Base-by-base conservation (phyloP, 2,329 filamentous ascomycete species). In the Akanthomyces lecanii region DNA sequence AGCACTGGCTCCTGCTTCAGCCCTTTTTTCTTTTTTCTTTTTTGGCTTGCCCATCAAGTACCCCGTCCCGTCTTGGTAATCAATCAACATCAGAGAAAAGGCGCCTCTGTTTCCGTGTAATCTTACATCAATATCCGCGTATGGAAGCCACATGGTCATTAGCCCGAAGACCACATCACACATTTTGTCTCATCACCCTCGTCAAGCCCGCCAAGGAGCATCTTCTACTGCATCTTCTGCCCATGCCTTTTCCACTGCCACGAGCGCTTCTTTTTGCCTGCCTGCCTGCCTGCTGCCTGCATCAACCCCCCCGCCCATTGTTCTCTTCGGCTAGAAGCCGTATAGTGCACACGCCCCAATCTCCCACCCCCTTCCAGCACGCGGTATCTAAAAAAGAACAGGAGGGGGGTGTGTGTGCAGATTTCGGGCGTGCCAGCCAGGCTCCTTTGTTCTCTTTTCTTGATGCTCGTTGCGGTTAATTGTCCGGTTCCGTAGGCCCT, bases 321-420 rank as follows among this genome's bases (percentile, higher is more conserved):
- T 57, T 57, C 54, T 44, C 42, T 47, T 57, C 54, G 54, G 54
- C 54, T 57, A 16, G 25, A 47, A 47, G 40, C 54, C 54, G 54
- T 57, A 47, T 33, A 57, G 54, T 45, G 40, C 54, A 57, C n/a
- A 55, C 53, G 30, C 36, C 52, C 53, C 21, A 38, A 5, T 7
- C 48, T 18, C 36, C 25, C 33, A 38, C 33, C 12, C 10, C 33
- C 33, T 30, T 30, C 33, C 33, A 12, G 8, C 33, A 12, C 33
- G 33, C 33, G 33, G 33, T 38, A 38, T 38, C 33, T 10, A 38
- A 30, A 30, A 30, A 30, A 30, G 28, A 30, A 30, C 28, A 30
- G 6, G 28, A 30, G 28, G 28, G 28, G 28, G 28, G 33, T 10
- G 33, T 12, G 50, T 23, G 50, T 30, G 25, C 50, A 48, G 45